Evolutionary conservation across 1,284 basidiomycete species (phyloP), one percentile per base, ranked within the genome.

Genomic region (Ceratobasidium sp.): DNA sequence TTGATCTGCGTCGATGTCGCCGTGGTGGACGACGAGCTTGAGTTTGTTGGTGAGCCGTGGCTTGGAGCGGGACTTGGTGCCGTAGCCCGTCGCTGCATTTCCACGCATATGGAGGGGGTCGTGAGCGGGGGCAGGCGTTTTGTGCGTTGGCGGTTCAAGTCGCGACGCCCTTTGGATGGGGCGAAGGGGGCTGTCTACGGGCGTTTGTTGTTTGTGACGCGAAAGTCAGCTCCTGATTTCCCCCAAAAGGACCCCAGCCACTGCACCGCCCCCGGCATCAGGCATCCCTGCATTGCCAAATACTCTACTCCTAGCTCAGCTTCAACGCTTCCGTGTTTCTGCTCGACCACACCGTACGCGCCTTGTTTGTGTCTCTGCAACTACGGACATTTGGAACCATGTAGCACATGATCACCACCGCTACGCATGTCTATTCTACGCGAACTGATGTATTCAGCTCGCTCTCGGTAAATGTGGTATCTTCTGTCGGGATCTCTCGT

Each of bases 41-140:
- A 91, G 93, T 86, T 95, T 95, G 85, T 94, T 94, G 82, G 92
- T 95, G 83, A 95, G 91, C 81, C 93, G 88, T 83, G 64, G 64
- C 43, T 69, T 69, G 49, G 64, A 69, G 64, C 64, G 64, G 52
- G 64, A 69, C 64, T 69, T 69, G 52, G 64, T 69, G 64, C 64
- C 52, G 64, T 69, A 69, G 64, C 64, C 64, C n/a, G 64, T 69
- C 64, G 64, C 64, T 59, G 57, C 57, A 69, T 69, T 69, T 52
- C 64, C 64, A 21, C 64, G 64, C 64, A 69, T 69, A 38, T 44
- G 57, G 57, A 59, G 52, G 64, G 18, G 35, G 64, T 69, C 38
- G 52, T 69, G 52, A 52, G 43, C 50, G 41, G 64, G n/a, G n/a
- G n/a, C n/a, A n/a, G n/a, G n/a, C n/a, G n/a, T n/a, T n/a, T n/a